Base-by-base conservation (phyloP, 768 basidiomycete genomes). In the Trametes cingulata region DNA sequence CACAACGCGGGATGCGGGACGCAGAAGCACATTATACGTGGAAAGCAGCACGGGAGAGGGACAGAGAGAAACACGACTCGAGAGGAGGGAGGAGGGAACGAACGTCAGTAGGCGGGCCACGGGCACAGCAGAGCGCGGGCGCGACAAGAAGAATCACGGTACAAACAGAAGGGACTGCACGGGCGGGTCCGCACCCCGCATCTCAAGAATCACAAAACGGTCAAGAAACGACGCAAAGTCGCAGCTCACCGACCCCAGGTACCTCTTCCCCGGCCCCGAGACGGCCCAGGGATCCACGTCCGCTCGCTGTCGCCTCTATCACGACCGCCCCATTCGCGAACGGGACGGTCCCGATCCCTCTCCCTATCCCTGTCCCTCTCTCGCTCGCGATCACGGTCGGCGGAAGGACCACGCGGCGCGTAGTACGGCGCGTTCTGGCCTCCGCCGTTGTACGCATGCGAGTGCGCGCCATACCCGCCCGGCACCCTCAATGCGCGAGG, bases 341-440 rank as follows among this genome's bases (percentile, higher is more conserved):
- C 20, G n/a, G 43, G 43, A 14, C 53, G 40, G 3, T 58, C 58
- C 43, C 43, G 41, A 15, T 80, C 80, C 71, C 79, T 72, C 19
- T 81, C 82, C n/a, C 62, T 20, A 6, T 43, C 60, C 3, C 60
- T 19, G 2, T 60, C 60, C 33, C 47, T 27, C 33, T 46, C 53
- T 3, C 67, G 46, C 6, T 65, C 58, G 14, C 80, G 70, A 20
- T 84, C 82, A 2, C 83, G 75, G 65, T 83, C 83, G 1, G 80
- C 81, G 10, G 78, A 80, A 2, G 82, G 83, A 5, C 81, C 82
- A 1, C 83, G 76, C 35, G 83, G 82, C 5, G 76, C 52, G 73
- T 40, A 73, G 75, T 46, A 75, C 68, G 27, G 72, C 66, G 68
- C 22, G 72, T 59, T 52, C 70, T 67, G 42, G 65, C 66, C 48